A percentile compares a stretch with the other conserved stretches of the same genome.
phyloP scores from a whole-genome alignment of 257 asterid species.

The Datura wrightii region DNA sequence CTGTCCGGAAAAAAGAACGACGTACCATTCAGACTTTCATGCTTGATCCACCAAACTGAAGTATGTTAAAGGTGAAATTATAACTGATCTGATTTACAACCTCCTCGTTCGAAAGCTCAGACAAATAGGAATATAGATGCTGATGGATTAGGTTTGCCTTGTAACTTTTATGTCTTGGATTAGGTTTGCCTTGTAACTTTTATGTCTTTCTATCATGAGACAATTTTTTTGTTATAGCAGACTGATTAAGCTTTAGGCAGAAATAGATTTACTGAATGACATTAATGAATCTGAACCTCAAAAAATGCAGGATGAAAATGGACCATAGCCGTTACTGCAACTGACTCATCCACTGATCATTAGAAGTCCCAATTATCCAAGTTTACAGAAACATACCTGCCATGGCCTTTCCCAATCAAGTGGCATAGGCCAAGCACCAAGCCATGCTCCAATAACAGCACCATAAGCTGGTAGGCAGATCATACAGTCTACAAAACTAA shows the following conservation, averaged over 20 bases:
- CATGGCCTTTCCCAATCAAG: slow-evolving; percentile 98
- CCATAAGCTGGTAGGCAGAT: slow-evolving; percentile 85
- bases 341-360: slow-evolving; percentile 14
- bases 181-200: neutral
- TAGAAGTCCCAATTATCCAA: neutral
- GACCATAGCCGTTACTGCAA: neutral
- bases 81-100: neutral
- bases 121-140: neutral
- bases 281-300: neutral
- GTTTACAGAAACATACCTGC: slow-evolving; percentile 51
- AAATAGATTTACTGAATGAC: neutral
- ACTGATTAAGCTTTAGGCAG: neutral
- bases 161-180: too few species aligned
- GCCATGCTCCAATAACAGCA: slow-evolving; percentile 93
- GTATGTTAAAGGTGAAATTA: slow-evolving; percentile 2
- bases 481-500: slow-evolving; percentile 62
- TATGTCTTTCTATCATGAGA: neutral
- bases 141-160: slow-evolving; percentile 2
- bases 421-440: slow-evolving; percentile 99
- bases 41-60: neutral
- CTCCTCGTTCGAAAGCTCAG: neutral
- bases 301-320: neutral
- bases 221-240: neutral
- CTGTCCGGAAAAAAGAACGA: neutral
- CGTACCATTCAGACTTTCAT: neutral